phyloP scores from a whole-genome alignment of 1,284 basidiomycete genomes.

The Cutaneotrichosporon sp. region DNA sequence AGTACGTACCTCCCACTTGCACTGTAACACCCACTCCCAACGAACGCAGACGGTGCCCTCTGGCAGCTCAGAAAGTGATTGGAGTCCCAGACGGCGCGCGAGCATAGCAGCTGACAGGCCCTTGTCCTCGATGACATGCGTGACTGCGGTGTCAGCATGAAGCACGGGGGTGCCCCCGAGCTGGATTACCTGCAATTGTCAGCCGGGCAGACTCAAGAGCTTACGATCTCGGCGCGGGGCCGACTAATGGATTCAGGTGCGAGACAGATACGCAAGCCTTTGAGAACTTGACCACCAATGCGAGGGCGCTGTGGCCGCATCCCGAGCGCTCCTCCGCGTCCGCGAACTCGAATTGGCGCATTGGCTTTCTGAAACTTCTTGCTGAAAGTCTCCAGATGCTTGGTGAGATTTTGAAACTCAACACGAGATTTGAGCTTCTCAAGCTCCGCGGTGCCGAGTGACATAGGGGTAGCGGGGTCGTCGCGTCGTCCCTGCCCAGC shows the following conservation, averaged over 20 bases:
- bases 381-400: conserved; percentile 25
- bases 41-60: conserved; percentile 37
- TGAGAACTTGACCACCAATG: conserved; percentile 26
- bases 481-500: conserved; percentile 26
- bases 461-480: conserved; percentile 29
- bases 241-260: conserved; percentile 31
- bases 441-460: conserved; percentile 20
- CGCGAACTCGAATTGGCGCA: background rate
- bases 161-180: conserved; percentile 33
- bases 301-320: background rate
- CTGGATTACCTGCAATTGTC: conserved; percentile 28
- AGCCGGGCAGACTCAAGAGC: background rate
- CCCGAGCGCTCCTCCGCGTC: conserved; percentile 5
- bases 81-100: conserved; percentile 27
- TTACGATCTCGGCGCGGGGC: conserved; percentile 31
- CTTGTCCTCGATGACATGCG: conserved; percentile 39
- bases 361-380: conserved; percentile 16
- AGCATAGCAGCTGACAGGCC: conserved; percentile 17
- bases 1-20: conserved; percentile 30
- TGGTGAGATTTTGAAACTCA: conserved; percentile 30
- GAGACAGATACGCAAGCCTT: conserved; percentile 36
- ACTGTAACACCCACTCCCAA: conserved; percentile 36
- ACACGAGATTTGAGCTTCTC: conserved; percentile 15
- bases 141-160: conserved; percentile 40
- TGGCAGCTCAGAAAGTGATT: conserved; percentile 33